Conservation (phyloP, 2,329 filamentous ascomycete species). For the Cordyceps cateniannulata region DNA sequence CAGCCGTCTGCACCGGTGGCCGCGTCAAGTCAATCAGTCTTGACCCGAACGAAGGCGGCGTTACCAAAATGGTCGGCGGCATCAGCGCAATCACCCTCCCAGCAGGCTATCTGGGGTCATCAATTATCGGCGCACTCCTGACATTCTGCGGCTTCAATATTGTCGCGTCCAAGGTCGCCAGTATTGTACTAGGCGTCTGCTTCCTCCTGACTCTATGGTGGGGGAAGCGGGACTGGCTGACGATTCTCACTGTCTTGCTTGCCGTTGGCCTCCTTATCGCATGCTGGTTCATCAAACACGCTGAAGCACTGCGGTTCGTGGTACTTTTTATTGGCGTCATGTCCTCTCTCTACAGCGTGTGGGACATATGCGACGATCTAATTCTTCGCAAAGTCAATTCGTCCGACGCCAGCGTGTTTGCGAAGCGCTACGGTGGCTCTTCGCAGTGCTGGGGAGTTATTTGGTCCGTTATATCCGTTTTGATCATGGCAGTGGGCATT, state of each 20-base stretch:
- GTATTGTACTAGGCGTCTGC: conserved; percentile 64
- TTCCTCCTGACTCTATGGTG: conserved; percentile 79
- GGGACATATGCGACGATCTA: conserved; percentile 80
- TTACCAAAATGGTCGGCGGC: conserved; percentile 71
- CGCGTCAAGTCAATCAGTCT: conserved; percentile 67
- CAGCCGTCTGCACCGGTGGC: conserved; percentile 65
- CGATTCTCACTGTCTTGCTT: conserved; percentile 61
- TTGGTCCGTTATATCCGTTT: conserved; percentile 66
- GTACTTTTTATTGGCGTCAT: conserved; percentile 79
- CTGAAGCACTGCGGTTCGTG: conserved; percentile 65
- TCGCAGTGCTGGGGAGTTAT: conserved; percentile 76
- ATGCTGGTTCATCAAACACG: conserved; percentile 76
- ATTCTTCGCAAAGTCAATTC: conserved; percentile 75
- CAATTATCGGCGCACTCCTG: conserved; percentile 67
- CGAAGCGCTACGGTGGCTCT: conserved; percentile 69
- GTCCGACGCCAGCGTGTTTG: conserved; percentile 74
- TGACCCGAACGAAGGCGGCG: conserved; percentile 72
- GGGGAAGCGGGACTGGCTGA: conserved; percentile 73
- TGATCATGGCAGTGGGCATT: conserved; percentile 67
- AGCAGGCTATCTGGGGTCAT: conserved; percentile 72
- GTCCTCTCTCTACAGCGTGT: conserved; percentile 73
- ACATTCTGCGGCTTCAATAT: conserved; percentile 79
- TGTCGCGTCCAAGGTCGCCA: conserved; percentile 73
- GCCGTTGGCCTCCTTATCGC: conserved; percentile 65
- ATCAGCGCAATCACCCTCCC: conserved; percentile 65